Evolutionary conservation across 179 eudicot genomes (phyloP), one percentile per base, ranked within the genome.

Genomic region (Silene vulgaris): DNA sequence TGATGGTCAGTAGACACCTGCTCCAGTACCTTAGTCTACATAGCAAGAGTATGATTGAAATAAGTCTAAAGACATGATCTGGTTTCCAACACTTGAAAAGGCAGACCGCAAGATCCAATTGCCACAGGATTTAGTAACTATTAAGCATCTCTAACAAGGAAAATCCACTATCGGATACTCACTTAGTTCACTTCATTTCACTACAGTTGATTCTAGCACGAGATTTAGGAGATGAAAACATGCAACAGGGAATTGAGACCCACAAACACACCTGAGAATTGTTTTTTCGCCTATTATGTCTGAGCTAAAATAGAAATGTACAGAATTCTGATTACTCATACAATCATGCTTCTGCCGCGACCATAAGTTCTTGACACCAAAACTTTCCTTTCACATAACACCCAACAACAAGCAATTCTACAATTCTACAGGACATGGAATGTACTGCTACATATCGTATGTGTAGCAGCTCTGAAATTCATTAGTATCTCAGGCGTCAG

Each of bases 1-100:
- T 77, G 86, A 21, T 81, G 85, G 91, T 83, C 85, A 8, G 72
- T 61, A 76, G 97, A 92, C 56, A 92, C 74, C 81, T 88, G 84
- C 76, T 78, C 75, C 84, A 95, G 82, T 71, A 81, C 92, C 81
- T 95, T 88, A 54, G 95, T 93, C 99, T 95, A 78, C 81, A 82
- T 28, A 13, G 59, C 13, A 78, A 35, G 75, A 66, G 57, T 8
- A 28, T 56, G 61, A 29, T 59, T 26, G 60, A 65, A 3, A 64
- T 76, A 28, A 48, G 17, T 5, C 20, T 16, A 29, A 32, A 12
- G 68, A 26, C 7, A 64, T 3, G 32, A 26, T 64, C 2, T 13
- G 5, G 32, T 19, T 65, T 66, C 13, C 8, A 35, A 32, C 50
- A n/a, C 9, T 13, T 32, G 20, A 66, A 66, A 66, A 68, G 56